A percentile compares a stretch with the other conserved stretches of the same genome.
Evolutionary conservation across 2,329 filamentous ascomycete genomes (phyloP).

Genomic region (Mycocentrospora acerina): DNA sequence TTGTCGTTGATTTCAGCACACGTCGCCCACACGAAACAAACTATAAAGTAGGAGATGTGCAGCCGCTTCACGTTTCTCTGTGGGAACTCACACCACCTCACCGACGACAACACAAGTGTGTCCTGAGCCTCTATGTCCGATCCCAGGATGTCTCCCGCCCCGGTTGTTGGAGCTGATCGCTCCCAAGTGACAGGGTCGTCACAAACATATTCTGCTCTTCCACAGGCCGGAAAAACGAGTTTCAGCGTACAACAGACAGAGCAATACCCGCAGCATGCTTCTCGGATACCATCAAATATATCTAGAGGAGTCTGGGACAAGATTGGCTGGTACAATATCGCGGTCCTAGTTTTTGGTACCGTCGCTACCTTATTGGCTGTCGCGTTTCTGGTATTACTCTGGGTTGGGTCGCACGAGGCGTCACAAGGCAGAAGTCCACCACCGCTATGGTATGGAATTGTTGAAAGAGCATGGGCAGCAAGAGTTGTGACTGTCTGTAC

Average conservation of each 20-base stretch:
- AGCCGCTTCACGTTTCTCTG: no score
- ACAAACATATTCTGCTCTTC: no score
- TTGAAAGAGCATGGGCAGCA: background rate
- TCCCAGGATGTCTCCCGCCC: no score
- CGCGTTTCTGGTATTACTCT: slow-evolving; percentile 7
- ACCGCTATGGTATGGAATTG: slow-evolving; percentile 3
- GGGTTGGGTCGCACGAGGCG: slow-evolving; percentile 2
- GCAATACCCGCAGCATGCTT: background rate
- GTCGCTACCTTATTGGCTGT: slow-evolving; percentile 3
- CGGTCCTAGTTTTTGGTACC: slow-evolving; percentile 3
- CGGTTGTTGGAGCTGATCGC: no score
- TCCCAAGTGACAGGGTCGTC: no score
- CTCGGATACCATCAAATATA: background rate
- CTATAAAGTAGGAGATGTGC: no score
- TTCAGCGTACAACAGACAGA: background rate
- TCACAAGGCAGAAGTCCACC: background rate
- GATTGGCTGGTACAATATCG: slow-evolving; percentile 7
- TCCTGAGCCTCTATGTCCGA: no score
- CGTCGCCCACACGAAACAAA: no score
- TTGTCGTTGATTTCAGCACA: no score
- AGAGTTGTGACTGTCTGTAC: slow-evolving; percentile 1
- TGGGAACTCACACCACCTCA: no score
- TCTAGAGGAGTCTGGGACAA: slow-evolving; percentile 5
- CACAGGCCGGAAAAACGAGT: slow-evolving; percentile 3
- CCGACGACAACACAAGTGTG: no score